These are phyloP conservation scores for Hypoxylon fuscum DNA, from an alignment of 495 filamentous ascomycete species.

Conservation along the genomic window DNA sequence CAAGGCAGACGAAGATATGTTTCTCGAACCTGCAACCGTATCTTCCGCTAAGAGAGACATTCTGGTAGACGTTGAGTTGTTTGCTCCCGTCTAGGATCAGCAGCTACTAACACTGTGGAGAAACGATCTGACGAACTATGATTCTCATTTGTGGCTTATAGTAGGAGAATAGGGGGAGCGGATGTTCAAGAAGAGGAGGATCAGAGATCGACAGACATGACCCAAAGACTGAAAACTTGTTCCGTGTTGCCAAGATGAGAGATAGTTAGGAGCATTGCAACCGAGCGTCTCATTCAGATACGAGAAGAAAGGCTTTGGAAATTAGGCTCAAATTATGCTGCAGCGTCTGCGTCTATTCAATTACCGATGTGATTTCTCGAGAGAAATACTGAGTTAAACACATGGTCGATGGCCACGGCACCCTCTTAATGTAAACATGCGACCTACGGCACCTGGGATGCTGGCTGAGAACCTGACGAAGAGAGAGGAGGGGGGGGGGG, in stretches of 20 bases:
- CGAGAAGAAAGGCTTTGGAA: conserved; percentile 1
- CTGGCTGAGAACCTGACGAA: neutral
- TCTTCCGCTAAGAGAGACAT: conserved; percentile 22
- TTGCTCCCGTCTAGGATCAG: neutral
- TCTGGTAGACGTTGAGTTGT: neutral
- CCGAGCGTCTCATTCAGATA: neutral
- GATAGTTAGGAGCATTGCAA: too few species aligned
- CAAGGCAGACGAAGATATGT: conserved; percentile 11
- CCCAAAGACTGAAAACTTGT: too few species aligned
- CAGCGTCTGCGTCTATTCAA: conserved; percentile 9
- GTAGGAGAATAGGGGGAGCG: too few species aligned
- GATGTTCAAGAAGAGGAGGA: too few species aligned
- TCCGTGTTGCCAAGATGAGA: too few species aligned
- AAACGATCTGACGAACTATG: too few species aligned
- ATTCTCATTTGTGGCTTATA: too few species aligned
- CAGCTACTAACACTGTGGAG: neutral
- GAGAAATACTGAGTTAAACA: neutral
- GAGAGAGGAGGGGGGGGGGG: too few species aligned
- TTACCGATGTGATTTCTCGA: neutral
- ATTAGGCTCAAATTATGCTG: conserved; percentile 32
- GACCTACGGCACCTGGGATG: neutral
- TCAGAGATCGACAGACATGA: too few species aligned
- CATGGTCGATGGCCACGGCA: neutral
- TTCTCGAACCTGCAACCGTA: conserved; percentile 14
- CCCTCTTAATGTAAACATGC: neutral